Conservation (phyloP, 148 eudicot genomes). For the Agrostemma githago region DNA sequence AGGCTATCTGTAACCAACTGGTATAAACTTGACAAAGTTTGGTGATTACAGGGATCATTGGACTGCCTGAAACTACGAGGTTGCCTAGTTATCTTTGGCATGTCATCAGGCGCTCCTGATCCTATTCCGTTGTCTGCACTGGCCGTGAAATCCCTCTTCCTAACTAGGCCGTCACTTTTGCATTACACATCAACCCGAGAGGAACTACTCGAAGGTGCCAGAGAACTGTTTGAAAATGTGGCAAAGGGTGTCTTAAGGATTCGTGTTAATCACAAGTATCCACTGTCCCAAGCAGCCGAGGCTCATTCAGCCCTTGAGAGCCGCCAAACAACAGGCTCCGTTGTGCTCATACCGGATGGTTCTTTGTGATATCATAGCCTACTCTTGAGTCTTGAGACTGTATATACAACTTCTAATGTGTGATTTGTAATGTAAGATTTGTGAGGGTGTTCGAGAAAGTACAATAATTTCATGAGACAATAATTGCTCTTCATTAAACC, state of each 20-base stretch:
- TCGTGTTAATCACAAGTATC: constrained; percentile 71
- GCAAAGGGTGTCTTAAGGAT: constrained; percentile 51
- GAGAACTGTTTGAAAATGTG: constrained; percentile 62
- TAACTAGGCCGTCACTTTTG: constrained; percentile 61
- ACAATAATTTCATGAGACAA: too few species aligned
- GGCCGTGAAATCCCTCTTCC: constrained; percentile 57
- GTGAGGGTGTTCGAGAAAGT: background rate
- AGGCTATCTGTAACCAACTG: too few species aligned
- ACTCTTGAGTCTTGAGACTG: background rate
- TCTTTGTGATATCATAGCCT: background rate
- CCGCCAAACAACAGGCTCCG: constrained; percentile 66
- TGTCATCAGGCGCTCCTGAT: constrained; percentile 69
- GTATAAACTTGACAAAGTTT: too few species aligned
- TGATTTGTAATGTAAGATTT: too few species aligned
- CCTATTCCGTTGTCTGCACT: constrained; percentile 64
- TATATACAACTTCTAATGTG: background rate
- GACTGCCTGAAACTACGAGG: constrained; percentile 73
- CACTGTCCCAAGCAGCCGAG: constrained; percentile 76
- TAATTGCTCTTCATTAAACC: too few species aligned
- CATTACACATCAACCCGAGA: constrained; percentile 54
- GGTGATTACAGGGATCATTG: constrained; percentile 59
- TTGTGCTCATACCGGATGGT: constrained; percentile 72
- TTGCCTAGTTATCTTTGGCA: constrained; percentile 65
- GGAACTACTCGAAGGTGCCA: constrained; percentile 62
- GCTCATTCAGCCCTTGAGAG: constrained; percentile 79